A percentile compares a stretch with the other conserved stretches of the same genome.
These are phyloP conservation scores for Mitragyna speciosa DNA, from an alignment of 257 asterid species.

Conservation along the genomic window DNA sequence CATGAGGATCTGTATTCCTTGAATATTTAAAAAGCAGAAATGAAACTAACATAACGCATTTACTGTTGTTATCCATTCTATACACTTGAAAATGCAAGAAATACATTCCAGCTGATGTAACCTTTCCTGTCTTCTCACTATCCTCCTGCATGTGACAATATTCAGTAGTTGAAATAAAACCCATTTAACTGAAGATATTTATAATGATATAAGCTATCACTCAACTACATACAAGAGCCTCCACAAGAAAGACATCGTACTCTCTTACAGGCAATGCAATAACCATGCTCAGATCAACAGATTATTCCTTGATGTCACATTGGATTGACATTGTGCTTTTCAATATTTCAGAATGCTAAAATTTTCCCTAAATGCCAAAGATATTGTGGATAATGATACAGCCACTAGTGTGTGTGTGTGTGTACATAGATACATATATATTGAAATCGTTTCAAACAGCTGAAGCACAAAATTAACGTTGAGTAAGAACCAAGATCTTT, in stretches of 20 bases:
- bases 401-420: too few relatives aligned
- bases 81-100: slow-evolving; percentile 98
- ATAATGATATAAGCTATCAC: background rate
- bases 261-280: background rate
- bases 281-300: background rate
- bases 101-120: slow-evolving; percentile 95
- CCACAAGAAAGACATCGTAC: background rate
- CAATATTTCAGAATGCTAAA: background rate
- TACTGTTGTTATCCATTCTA: slow-evolving; percentile 95
- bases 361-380: background rate
- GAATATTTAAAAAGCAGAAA: background rate
- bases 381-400: background rate
- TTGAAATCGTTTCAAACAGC: background rate
- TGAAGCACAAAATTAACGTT: too few relatives aligned
- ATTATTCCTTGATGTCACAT: background rate
- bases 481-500: background rate
- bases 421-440: too few relatives aligned
- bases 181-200: background rate
- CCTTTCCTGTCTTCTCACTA: slow-evolving; percentile 92
- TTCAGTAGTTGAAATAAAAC: slow-evolving; percentile 8
- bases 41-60: slow-evolving; percentile 71
- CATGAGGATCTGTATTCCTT: slow-evolving; percentile 8
- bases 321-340: background rate
- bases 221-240: background rate
- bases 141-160: slow-evolving; percentile 65